Conservation (phyloP, 768 basidiomycete genomes). For the Symmetrospora coprosmae region DNA sequence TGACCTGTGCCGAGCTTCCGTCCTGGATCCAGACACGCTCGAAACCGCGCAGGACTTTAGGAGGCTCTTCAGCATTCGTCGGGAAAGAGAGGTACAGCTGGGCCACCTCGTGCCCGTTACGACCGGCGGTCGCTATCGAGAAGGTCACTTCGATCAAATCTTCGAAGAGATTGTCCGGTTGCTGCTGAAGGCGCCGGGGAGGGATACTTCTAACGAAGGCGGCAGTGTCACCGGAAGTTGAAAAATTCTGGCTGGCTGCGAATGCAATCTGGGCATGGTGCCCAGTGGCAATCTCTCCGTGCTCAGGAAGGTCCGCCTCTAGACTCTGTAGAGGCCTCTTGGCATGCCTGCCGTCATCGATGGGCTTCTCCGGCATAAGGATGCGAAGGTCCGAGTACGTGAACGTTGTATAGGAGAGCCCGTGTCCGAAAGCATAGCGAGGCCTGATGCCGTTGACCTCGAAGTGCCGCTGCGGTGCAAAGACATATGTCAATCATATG, state of each 20-base stretch:
- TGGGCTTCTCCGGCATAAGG: slow-evolving; percentile 46
- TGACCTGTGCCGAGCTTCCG: too few relatives aligned
- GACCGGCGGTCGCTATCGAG: slow-evolving; percentile 52
- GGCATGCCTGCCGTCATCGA: slow-evolving; percentile 34
- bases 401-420: slow-evolving; percentile 72
- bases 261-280: neutral
- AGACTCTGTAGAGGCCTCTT: neutral
- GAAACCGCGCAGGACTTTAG: slow-evolving; percentile 30
- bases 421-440: slow-evolving; percentile 67
- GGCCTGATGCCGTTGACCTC: slow-evolving; percentile 47
- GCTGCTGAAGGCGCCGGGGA: neutral
- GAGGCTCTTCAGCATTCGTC: neutral
- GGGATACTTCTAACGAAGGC: too few relatives aligned
- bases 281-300: neutral
- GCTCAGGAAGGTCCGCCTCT: too few relatives aligned
- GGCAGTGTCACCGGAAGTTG: too few relatives aligned
- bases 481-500: too few relatives aligned
- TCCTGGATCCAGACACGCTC: too few relatives aligned
- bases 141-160: slow-evolving; percentile 43
- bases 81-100: slow-evolving; percentile 30
- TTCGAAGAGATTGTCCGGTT: slow-evolving; percentile 18
- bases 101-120: slow-evolving; percentile 51
- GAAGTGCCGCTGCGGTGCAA: slow-evolving; percentile 46
- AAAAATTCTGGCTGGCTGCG: too few relatives aligned
- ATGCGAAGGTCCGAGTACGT: too few relatives aligned